Evolutionary conservation across 805 yeast genomes (phyloP), one percentile per base, ranked within the genome.

Genomic region (Sugiyamaella marilandica): DNA sequence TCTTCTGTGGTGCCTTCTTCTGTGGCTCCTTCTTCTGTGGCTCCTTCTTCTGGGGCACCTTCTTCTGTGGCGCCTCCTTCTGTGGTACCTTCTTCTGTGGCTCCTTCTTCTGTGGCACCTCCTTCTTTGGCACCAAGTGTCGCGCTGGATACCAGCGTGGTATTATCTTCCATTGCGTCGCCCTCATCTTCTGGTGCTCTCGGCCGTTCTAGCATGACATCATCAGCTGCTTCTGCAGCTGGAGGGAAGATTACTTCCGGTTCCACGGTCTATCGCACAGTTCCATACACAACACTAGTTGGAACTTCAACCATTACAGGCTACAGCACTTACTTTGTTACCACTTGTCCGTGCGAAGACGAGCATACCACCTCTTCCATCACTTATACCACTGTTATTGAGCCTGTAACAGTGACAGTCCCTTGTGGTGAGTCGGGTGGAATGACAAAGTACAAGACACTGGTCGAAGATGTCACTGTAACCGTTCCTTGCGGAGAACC

Each of bases 401-500:
- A 16, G 5, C 18, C 36, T 26, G 47, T 11, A 10, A 45, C 49
- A 29, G 49, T 45, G 13, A 26, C 32, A 10, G 49, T 33, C 10
- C 49, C 49, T 7, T 43, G 46, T 21, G 14, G 18, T 11, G 39
- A 35, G 18, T 10, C 46, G 10, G 9, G 9, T 9, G 46, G 46
- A 24, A 3, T 32, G 7, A 21, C 21, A 19, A 21, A 19, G 14
- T 43, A 43, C 46, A 43, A 31, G 18, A 43, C 46, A 5, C 24
- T 14, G 14, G 11, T 29, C 10, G 32, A 14, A 14, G 21, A 14
- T 14, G 70, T 67, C 51, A 74, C 85, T 59, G 87, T 87, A 68
- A 83, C 87, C 54, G 88, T 84, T 57, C 41, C 41, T 33, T 45
- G 37, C 10, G 24, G 39, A n/a, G 39, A 35, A 35, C 5, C 39